Base-by-base conservation (phyloP, 208 protist genomes). In the Naegleria lovaniensis region DNA sequence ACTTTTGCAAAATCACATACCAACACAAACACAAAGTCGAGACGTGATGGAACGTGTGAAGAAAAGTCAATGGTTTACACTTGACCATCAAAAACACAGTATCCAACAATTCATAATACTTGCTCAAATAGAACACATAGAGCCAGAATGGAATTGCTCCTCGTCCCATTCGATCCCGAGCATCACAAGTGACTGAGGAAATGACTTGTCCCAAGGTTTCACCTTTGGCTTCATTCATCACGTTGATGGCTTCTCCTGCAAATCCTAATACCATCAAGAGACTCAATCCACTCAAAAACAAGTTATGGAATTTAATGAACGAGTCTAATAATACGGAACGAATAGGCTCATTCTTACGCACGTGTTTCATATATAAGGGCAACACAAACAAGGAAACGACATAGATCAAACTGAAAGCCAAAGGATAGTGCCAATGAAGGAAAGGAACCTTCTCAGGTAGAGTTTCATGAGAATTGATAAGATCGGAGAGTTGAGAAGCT, bases 51-150 rank as follows among this genome's bases (percentile, higher is more conserved):
- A 89, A 93, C 0, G 91, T 88, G 16, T 92, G 91, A 59, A 93
- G 16, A 43, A 93, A 93, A 22, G 52, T 91, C 25, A 93, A 55
- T 76, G 43, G 51, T 75, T 90, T 51, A 84, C 92, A 91, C 55
- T 92, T 92, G 13, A 93, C 29, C 29, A 88, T 75, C 25, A 93
- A 38, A 41, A 93, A 83, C 5, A 92, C 91, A 15, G 92, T 93
- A 40, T 93, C 92, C 9, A 92, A 59, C 90, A 91, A 90, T 84
- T 93, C 92, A 90, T 92, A 92, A 41, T 91, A 92, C 55, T 92
- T 91, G 48, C 25, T 22, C n/a, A 91, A 79, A 19, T 83, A 91
- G 38, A 89, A 92, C 22, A 90, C 33, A 11, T 90, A 67, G 4
- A n/a, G 15, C 40, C 40, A 90, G 29, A 85, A 90, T 43, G 13